A percentile compares a stretch with the other conserved stretches of the same genome.
These are phyloP conservation scores for Hygrophorus russula DNA, from an alignment of 768 basidiomycete species.

Conservation along the genomic window DNA sequence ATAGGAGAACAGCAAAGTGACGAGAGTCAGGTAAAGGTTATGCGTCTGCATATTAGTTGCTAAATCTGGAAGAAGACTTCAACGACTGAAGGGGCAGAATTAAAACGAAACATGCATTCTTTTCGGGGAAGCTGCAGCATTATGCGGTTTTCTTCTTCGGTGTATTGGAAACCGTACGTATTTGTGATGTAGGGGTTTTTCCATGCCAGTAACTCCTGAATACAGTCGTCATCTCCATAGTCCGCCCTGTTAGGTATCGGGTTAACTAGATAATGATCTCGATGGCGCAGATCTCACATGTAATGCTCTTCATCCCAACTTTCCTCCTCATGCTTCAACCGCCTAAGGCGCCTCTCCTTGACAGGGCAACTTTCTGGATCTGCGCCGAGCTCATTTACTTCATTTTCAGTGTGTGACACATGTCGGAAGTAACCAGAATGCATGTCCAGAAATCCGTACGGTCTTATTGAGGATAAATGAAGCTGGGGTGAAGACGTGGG, in stretches of 20 bases:
- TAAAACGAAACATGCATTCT: conserved; percentile 31
- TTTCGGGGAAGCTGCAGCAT: conserved; percentile 50
- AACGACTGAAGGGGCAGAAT: background rate
- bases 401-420: conserved; percentile 65
- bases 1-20: conserved; percentile 69
- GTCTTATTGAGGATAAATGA: conserved; percentile 30
- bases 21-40: conserved; percentile 54
- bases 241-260: conserved; percentile 51
- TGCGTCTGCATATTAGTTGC: conserved; percentile 43
- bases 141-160: conserved; percentile 57
- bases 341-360: conserved; percentile 39
- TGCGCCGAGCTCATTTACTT: conserved; percentile 67
- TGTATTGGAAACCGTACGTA: conserved; percentile 36
- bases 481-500: conserved; percentile 29
- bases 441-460: conserved; percentile 70
- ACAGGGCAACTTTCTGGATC: conserved; percentile 47
- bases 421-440: conserved; percentile 70
- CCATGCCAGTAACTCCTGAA: conserved; percentile 63
- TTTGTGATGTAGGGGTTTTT: conserved; percentile 37
- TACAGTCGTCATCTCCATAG: conserved; percentile 65
- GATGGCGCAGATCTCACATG: conserved; percentile 37
- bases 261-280: background rate
- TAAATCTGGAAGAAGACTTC: conserved; percentile 38
- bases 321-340: conserved; percentile 52
- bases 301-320: conserved; percentile 84